Evolutionary conservation across 768 basidiomycete species (phyloP).

Genomic region (Lactarius psammicola): DNA sequence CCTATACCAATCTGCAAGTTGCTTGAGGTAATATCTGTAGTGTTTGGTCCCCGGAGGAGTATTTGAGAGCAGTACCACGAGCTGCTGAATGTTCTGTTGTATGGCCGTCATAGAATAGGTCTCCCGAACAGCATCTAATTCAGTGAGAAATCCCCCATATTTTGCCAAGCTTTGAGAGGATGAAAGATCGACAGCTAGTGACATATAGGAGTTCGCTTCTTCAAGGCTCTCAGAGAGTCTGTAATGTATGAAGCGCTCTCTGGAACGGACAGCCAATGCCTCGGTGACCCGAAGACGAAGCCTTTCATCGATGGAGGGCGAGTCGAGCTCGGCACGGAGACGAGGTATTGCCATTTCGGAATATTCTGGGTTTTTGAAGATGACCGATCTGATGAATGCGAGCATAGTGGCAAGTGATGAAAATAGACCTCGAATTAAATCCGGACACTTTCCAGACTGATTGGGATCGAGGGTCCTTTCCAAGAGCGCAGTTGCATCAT

Average conservation of each 20-base stretch:
- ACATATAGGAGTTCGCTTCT: background rate
- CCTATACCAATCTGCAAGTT: background rate
- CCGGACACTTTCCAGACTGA: background rate
- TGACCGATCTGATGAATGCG: background rate
- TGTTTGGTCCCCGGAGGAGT: background rate
- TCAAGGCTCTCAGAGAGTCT: background rate
- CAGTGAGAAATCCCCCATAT: background rate
- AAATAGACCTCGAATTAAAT: background rate
- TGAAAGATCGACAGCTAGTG: background rate
- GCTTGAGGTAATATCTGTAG: background rate
- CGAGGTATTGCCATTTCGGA: conserved; percentile 3
- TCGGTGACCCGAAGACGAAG: background rate
- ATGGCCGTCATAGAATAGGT: background rate
- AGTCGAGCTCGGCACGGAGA: background rate
- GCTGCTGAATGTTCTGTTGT: conserved; percentile 6
- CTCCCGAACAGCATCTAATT: background rate
- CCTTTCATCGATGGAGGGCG: background rate
- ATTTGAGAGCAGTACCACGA: background rate
- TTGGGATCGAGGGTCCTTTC: background rate
- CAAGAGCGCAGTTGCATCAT: conserved; percentile 1
- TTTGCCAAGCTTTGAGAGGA: background rate
- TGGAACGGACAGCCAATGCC: background rate
- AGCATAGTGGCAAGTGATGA: background rate
- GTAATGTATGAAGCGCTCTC: background rate
- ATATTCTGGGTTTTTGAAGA: background rate